Evolutionary conservation across 2,329 filamentous ascomycete genomes (phyloP), one percentile per base, ranked within the genome.

Genomic region (Cercospora janseana): DNA sequence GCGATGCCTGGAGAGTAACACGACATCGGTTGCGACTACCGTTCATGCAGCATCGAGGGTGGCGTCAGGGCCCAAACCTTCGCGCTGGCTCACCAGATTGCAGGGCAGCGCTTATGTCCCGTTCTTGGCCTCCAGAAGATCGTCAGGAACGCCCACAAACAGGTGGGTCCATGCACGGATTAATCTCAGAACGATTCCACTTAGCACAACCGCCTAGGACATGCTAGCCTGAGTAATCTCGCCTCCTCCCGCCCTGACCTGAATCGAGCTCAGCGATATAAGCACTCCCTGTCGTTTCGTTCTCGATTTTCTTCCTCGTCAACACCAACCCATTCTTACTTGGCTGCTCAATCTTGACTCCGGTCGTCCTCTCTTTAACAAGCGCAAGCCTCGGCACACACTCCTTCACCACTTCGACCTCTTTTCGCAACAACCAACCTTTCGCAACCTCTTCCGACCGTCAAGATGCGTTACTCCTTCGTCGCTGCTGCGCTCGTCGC

Each of bases 401-500:
- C 44, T 52, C 52, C 52, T 43, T 59, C 56, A 48, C 49, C 55
- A 35, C 27, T 20, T 44, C 37, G 27, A 53, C 46, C 26, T 51
- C 51, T 52, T 20, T 21, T n/a, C 18, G 10, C 12, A 38, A 18
- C 31, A 34, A 34, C 16, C 50, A 32, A 27, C 28, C 51, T 49
- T 31, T 38, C 26, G 38, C 42, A 32, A 45, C 27, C 6, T 20
- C 29, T 28, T 43, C 16, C 38, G 31, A 47, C 31, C 38, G 28
- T 49, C 55, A 57, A 51, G 16, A 59, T 59, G 57, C 56, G 47
- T 46, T 58, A 59, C 55, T 27, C 52, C 32, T 56, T 58, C 57
- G 55, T 51, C 43, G 57, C 55, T 43, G 55, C 57, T 27, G 51
- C 57, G 28, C 57, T 59, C 16, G 46, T 59, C 52, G 57, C 55